phyloP scores from a whole-genome alignment of 1,284 basidiomycete species.

The Boletus albobrunnescens region DNA sequence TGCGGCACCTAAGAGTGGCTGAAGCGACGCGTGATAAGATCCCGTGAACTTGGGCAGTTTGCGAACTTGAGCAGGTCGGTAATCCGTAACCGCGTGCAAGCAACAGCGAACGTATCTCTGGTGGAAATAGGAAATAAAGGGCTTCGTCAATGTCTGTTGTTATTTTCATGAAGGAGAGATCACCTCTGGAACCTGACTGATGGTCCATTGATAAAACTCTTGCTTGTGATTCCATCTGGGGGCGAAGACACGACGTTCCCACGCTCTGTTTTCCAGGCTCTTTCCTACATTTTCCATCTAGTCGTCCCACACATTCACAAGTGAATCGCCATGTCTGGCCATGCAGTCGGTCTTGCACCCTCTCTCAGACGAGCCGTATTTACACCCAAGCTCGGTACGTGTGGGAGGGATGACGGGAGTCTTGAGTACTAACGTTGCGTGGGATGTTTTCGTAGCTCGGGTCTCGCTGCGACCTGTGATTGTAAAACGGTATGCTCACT shows the following conservation, averaged over 20 bases:
- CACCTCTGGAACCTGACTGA: too few relatives aligned
- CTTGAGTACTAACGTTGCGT: neutral
- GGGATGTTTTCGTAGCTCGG: slow-evolving; percentile 32
- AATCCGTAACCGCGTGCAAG: too few relatives aligned
- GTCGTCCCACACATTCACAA: slow-evolving; percentile 6
- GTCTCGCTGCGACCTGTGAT: slow-evolving; percentile 40
- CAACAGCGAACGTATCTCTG: too few relatives aligned
- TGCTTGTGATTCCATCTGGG: too few relatives aligned
- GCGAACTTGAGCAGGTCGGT: too few relatives aligned
- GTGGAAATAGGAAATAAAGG: too few relatives aligned
- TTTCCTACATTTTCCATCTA: slow-evolving; percentile 1
- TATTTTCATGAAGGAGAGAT: too few relatives aligned
- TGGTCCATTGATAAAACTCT: too few relatives aligned
- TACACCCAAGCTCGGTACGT: slow-evolving; percentile 45
- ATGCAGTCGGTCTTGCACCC: slow-evolving; percentile 52
- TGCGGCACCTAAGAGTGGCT: too few relatives aligned
- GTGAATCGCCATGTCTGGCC: slow-evolving; percentile 44
- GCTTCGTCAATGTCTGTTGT: too few relatives aligned
- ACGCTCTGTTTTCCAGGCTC: slow-evolving; percentile 12
- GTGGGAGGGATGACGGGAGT: neutral
- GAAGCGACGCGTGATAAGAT: too few relatives aligned
- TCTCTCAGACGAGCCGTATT: slow-evolving; percentile 51
- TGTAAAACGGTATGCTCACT: slow-evolving; percentile 43
- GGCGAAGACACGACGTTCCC: slow-evolving; percentile 16
- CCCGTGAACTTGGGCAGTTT: too few relatives aligned